phyloP scores from a whole-genome alignment of 164 flowering plant genomes.

The Dillenia suffruticosa region DNA sequence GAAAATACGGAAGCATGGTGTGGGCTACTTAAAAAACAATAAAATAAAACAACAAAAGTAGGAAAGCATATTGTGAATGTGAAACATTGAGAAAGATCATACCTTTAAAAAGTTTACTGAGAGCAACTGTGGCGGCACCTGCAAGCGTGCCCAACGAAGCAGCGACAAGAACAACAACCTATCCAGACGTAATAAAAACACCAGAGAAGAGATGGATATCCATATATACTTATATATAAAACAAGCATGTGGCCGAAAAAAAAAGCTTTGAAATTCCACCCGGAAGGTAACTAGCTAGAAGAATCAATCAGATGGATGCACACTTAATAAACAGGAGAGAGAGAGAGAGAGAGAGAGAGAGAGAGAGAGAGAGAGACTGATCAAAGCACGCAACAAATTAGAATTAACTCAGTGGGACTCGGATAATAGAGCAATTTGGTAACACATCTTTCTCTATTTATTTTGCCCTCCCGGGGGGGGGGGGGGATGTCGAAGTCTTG shows the following conservation, averaged over 20 bases:
- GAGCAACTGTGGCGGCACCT: conserved; percentile 25
- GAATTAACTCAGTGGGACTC: background rate
- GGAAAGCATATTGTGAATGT: background rate
- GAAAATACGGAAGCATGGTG: too few species aligned
- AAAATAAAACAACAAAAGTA: background rate
- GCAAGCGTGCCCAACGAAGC: conserved; percentile 42
- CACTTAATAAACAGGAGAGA: background rate
- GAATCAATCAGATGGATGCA: conserved; percentile 4
- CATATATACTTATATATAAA: background rate
- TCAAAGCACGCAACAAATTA: background rate
- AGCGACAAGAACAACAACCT: conserved; percentile 48
- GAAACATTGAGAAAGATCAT: conserved; percentile 3
- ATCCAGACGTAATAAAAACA: conserved; percentile 16
- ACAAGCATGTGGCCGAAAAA: background rate
- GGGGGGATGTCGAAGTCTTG: background rate
- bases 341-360: conserved; percentile 1
- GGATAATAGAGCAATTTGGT: conserved; percentile 2
- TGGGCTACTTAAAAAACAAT: background rate
- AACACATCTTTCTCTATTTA: background rate
- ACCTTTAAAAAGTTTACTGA: conserved; percentile 28
- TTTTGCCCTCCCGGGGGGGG: background rate
- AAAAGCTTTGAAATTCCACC: conserved; percentile 9
- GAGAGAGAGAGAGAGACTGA: conserved; percentile 5
- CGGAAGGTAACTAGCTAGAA: conserved; percentile 6
- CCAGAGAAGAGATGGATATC: background rate